These are phyloP conservation scores for Paxillus involutus DNA, from an alignment of 768 basidiomycete genomes.

Conservation along the genomic window DNA sequence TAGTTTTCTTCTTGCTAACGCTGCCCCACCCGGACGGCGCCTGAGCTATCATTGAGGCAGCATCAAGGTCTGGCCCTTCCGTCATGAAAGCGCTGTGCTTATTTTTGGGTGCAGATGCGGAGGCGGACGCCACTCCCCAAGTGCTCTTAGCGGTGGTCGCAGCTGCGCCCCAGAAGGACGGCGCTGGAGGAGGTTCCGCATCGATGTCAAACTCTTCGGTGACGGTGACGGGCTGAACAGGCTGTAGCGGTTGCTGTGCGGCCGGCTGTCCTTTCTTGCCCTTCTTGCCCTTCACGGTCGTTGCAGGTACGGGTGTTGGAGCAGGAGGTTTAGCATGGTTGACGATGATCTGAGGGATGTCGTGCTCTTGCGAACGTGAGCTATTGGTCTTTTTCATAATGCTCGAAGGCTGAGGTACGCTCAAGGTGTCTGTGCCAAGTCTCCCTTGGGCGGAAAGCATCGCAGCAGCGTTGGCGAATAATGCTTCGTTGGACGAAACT, in stretches of 20 bases:
- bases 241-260: slow-evolving; percentile 7
- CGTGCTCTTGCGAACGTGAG: slow-evolving; percentile 24
- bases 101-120: slow-evolving; percentile 3
- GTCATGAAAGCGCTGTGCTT: neutral
- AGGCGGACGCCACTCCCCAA: slow-evolving; percentile 5
- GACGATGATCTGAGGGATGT: slow-evolving; percentile 27
- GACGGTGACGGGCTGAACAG: slow-evolving; percentile 13
- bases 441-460: slow-evolving; percentile 9
- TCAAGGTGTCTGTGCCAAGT: slow-evolving; percentile 4
- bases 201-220: slow-evolving; percentile 17
- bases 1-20: slow-evolving; percentile 12
- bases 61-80: slow-evolving; percentile 8
- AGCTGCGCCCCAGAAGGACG: slow-evolving; percentile 19
- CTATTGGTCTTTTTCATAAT: slow-evolving; percentile 28
- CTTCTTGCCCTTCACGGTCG: slow-evolving; percentile 22
- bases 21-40: slow-evolving; percentile 4
- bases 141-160: slow-evolving; percentile 10
- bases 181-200: slow-evolving; percentile 18
- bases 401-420: slow-evolving; percentile 16
- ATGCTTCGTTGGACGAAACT: slow-evolving; percentile 22
- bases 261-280: slow-evolving; percentile 22
- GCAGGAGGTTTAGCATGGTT: slow-evolving; percentile 17
- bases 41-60: neutral
- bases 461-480: slow-evolving; percentile 24
- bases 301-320: slow-evolving; percentile 9